phyloP scores from a whole-genome alignment of 2,329 filamentous ascomycete genomes.

The Aureobasidium lini region DNA sequence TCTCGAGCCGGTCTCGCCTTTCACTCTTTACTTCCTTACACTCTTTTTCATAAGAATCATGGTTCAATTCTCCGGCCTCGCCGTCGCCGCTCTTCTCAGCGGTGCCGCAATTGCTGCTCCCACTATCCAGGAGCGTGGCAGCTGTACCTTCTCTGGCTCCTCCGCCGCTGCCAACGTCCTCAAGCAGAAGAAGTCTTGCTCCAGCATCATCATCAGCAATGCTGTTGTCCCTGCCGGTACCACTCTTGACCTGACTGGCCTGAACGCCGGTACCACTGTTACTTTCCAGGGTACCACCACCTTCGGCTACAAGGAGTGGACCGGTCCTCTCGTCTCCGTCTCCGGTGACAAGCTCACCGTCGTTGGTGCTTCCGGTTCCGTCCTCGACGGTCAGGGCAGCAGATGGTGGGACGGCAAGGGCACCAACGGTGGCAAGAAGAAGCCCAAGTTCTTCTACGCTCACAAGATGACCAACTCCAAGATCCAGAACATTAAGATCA shows the following conservation, averaged over 20 bases:
- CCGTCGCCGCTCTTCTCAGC: slow-evolving; percentile 7
- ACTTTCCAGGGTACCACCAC: slow-evolving; percentile 59
- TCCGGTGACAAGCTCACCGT: slow-evolving; percentile 51
- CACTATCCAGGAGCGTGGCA: slow-evolving; percentile 1
- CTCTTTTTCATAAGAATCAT: slow-evolving; percentile 8
- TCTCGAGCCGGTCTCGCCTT: slow-evolving; percentile 9
- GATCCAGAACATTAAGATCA: slow-evolving; percentile 45
- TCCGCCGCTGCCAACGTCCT: slow-evolving; percentile 13
- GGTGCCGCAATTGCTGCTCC: slow-evolving; percentile 15
- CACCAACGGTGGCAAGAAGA: slow-evolving; percentile 51
- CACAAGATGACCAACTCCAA: slow-evolving; percentile 45
- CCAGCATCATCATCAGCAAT: slow-evolving; percentile 31
- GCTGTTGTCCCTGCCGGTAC: slow-evolving; percentile 32
- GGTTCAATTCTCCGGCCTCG: slow-evolving; percentile 12
- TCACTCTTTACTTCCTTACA: slow-evolving; percentile 5
- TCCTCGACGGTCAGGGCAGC: slow-evolving; percentile 50
- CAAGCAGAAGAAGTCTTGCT: slow-evolving; percentile 22
- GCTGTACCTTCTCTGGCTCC: slow-evolving; percentile 17
- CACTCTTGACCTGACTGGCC: slow-evolving; percentile 30
- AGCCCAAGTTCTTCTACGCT: slow-evolving; percentile 58
- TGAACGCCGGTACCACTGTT: slow-evolving; percentile 35
- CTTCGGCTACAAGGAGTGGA: slow-evolving; percentile 60
- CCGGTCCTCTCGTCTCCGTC: slow-evolving; percentile 55
- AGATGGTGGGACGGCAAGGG: slow-evolving; percentile 58
- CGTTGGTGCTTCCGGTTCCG: slow-evolving; percentile 43